Conservation (phyloP, 2,329 filamentous ascomycete genomes). For the Calonectria hongkongensis region DNA sequence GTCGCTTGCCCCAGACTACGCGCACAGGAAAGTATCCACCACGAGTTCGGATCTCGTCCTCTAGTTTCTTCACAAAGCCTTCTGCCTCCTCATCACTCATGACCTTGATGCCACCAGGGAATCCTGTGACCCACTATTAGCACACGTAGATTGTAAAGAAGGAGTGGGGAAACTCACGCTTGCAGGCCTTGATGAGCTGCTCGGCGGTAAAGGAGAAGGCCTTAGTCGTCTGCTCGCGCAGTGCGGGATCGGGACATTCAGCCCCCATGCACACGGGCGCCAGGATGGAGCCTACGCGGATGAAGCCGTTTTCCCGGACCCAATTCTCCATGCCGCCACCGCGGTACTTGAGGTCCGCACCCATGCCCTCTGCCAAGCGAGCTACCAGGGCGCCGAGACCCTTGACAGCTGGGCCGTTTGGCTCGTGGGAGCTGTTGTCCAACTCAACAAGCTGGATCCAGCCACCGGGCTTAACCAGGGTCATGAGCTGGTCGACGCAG, state of each 20-base stretch:
- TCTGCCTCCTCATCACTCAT: background rate
- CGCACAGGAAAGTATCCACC: background rate
- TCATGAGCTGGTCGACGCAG: constrained; percentile 22
- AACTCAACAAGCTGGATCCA: constrained; percentile 44
- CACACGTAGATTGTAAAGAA: background rate
- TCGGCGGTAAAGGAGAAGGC: constrained; percentile 22
- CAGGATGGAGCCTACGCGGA: constrained; percentile 21
- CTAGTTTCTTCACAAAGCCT: background rate
- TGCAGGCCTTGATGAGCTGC: constrained; percentile 24
- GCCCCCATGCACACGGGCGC: constrained; percentile 28
- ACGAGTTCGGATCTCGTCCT: background rate
- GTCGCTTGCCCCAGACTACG: constrained; percentile 4
- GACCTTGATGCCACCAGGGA: background rate
- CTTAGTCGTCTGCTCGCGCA: constrained; percentile 27
- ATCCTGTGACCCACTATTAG: background rate
- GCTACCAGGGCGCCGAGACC: constrained; percentile 2
- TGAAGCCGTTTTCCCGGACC: constrained; percentile 20
- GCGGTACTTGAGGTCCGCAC: constrained; percentile 26
- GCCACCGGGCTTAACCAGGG: constrained; percentile 40
- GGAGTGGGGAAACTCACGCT: background rate
- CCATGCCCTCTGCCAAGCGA: constrained; percentile 10
- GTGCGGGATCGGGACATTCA: constrained; percentile 22
- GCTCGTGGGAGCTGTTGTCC: constrained; percentile 31
- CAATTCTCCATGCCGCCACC: constrained; percentile 27
- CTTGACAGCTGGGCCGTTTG: constrained; percentile 26